Evolutionary conservation across 2,329 filamentous ascomycete genomes (phyloP).

Genomic region (Arthroderma sp.): DNA sequence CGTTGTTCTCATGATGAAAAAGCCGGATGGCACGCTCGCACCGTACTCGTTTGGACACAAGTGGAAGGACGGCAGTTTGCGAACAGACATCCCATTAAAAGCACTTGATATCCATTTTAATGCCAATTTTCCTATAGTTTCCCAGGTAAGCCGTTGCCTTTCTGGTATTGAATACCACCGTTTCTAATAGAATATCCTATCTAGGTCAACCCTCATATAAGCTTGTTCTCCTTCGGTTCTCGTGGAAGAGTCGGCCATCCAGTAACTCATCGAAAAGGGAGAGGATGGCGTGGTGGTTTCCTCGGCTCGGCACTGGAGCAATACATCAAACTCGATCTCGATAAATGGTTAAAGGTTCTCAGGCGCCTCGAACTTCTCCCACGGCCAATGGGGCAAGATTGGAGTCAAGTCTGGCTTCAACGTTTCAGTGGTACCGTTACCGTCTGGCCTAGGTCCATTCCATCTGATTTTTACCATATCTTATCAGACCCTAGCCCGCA

Average conservation of each 20-base stretch:
- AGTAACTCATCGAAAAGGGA: constrained; percentile 82
- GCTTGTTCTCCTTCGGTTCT: constrained; percentile 96
- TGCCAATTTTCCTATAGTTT: constrained; percentile 89
- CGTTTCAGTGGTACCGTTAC: constrained; percentile 90
- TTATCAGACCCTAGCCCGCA: constrained; percentile 66
- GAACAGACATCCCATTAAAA: constrained; percentile 91
- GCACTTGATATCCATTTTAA: constrained; percentile 94
- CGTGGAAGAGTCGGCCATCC: constrained; percentile 82
- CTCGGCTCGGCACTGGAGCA: constrained; percentile 85
- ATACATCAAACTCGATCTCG: constrained; percentile 89
- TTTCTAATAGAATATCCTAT: constrained; percentile 26
- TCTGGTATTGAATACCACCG: not conserved
- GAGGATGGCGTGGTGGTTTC: constrained; percentile 92
- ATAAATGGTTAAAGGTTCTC: constrained; percentile 93
- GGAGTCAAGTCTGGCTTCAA: constrained; percentile 93
- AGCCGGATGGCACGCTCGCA: constrained; percentile 57
- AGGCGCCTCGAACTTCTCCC: constrained; percentile 85
- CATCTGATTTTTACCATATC: constrained; percentile 74
- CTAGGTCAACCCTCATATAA: constrained; percentile 93
- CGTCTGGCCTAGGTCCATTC: constrained; percentile 75
- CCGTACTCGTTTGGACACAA: constrained; percentile 97
- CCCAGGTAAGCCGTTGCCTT: constrained; percentile 30
- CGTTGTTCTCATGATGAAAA: constrained; percentile 85
- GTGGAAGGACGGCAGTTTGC: constrained; percentile 92
- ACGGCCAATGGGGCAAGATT: constrained; percentile 82